These are phyloP conservation scores for Emergomyces africanus DNA, from an alignment of 2,329 filamentous ascomycete species.

Conservation along the genomic window DNA sequence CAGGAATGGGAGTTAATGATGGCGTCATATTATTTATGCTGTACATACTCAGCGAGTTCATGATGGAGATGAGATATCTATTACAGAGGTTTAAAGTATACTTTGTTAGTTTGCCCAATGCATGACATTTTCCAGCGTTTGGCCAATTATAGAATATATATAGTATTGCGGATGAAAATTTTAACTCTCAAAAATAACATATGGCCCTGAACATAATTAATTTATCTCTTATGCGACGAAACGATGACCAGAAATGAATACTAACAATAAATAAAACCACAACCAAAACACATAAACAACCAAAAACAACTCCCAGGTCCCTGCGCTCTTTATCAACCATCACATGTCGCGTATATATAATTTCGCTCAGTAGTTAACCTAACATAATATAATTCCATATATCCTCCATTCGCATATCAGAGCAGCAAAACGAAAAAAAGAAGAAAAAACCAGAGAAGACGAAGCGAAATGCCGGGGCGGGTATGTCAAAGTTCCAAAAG, in stretches of 20 bases:
- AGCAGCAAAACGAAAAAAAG: background rate
- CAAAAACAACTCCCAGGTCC: background rate
- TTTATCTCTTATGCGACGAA: no score
- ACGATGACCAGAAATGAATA: background rate
- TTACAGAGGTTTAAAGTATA: no score
- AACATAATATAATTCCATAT: background rate
- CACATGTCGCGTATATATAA: background rate
- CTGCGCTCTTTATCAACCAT: background rate
- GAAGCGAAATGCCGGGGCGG: background rate
- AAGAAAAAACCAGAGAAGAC: no score
- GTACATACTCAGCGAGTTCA: background rate
- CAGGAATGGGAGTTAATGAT: slow-evolving; percentile 5
- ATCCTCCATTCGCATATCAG: background rate
- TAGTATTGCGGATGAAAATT: background rate
- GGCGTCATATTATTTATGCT: background rate
- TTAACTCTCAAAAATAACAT: background rate
- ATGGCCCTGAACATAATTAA: background rate
- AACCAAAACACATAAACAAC: background rate
- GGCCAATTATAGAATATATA: background rate
- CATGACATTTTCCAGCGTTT: background rate
- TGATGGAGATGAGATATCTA: background rate
- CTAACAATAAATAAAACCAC: background rate
- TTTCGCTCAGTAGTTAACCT: background rate
- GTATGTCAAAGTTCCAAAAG: background rate
- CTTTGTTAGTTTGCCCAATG: background rate